These are phyloP conservation scores for Cucurbita maxima DNA, from an alignment of 306 rosid genomes.

Conservation along the genomic window DNA sequence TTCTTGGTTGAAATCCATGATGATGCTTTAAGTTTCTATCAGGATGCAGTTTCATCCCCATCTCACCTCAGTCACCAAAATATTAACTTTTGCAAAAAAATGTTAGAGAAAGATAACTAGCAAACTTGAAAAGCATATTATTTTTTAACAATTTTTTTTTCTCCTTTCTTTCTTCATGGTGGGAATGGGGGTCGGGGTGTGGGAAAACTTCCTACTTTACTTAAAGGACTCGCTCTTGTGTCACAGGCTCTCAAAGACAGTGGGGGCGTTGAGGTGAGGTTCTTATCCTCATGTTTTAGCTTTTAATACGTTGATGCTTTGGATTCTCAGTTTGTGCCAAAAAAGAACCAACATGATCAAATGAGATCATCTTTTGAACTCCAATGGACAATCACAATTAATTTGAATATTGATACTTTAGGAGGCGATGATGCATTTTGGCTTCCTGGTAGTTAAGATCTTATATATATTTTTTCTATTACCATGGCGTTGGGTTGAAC, in stretches of 20 bases:
- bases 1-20: not conserved
- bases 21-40: not conserved
- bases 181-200: not conserved
- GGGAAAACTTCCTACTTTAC: not conserved
- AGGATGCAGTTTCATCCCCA: not conserved
- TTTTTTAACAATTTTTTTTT: not conserved
- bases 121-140: not conserved
- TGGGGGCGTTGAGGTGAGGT: conserved; percentile 83
- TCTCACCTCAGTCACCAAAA: not conserved
- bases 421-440: not conserved
- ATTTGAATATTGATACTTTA: not conserved
- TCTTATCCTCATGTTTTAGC: conserved; percentile 4
- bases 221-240: conserved; percentile 53
- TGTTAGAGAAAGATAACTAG: not conserved
- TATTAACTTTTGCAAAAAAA: not conserved
- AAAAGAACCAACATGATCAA: not conserved
- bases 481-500: not conserved
- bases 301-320: not conserved
- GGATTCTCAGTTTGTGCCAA: not conserved
- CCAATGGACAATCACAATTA: not conserved
- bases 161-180: not conserved
- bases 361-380: not conserved
- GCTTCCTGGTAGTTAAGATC: not conserved
- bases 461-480: not conserved
- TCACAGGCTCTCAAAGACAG: conserved; percentile 54